Evolutionary conservation across 2,329 filamentous ascomycete species (phyloP).

Genomic region (Rosellinia necatrix): DNA sequence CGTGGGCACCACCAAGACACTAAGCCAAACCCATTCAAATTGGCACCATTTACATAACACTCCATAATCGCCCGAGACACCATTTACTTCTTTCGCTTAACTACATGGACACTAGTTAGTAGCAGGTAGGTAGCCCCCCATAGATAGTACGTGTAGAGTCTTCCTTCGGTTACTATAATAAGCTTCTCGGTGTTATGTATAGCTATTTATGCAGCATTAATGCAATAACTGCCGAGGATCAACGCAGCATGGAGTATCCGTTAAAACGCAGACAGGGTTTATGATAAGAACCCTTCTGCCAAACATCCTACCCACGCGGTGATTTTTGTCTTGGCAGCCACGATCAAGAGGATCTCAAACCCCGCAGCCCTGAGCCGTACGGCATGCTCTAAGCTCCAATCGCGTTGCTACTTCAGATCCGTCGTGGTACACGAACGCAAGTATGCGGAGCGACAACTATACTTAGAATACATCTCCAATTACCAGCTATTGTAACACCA

Average conservation of each 20-base stretch:
- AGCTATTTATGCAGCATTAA: neutral
- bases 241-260: neutral
- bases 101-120: too few relatives aligned
- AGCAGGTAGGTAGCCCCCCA: neutral
- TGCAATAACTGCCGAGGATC: slow-evolving; percentile 14
- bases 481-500: too few relatives aligned
- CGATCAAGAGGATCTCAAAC: neutral
- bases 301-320: neutral
- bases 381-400: neutral
- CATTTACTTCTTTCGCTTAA: neutral
- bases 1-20: too few relatives aligned
- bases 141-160: neutral
- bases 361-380: too few relatives aligned
- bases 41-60: neutral
- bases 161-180: too few relatives aligned
- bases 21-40: neutral
- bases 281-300: neutral
- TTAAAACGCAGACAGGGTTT: neutral
- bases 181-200: neutral
- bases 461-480: too few relatives aligned
- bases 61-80: neutral
- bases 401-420: neutral
- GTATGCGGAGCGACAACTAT: too few relatives aligned
- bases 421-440: too few relatives aligned
- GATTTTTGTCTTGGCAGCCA: neutral